These are phyloP conservation scores for Danielozyma ontarioensis DNA, from an alignment of 805 yeast species.

Conservation along the genomic window DNA sequence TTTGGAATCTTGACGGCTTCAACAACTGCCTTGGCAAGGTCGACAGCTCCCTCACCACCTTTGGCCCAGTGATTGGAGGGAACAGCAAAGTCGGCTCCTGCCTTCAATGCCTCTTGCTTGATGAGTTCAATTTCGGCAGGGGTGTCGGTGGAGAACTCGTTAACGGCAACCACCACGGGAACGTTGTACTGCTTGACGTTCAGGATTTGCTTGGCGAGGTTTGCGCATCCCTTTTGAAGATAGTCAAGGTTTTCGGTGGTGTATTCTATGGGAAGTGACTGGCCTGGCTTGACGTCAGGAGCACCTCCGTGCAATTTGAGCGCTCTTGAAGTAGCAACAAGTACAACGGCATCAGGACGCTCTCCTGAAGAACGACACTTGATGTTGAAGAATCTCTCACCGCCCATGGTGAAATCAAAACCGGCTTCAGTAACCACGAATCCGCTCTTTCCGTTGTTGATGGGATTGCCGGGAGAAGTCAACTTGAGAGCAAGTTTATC, in stretches of 20 bases:
- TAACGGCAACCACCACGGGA: slow-evolving; percentile 93
- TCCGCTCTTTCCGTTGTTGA: slow-evolving; percentile 51
- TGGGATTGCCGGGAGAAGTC: slow-evolving; percentile 49
- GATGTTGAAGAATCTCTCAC: slow-evolving; percentile 93
- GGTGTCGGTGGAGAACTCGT: slow-evolving; percentile 79
- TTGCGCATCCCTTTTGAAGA: slow-evolving; percentile 75
- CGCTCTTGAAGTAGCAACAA: slow-evolving; percentile 97
- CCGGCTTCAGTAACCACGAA: slow-evolving; percentile 98
- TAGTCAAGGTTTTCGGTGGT: slow-evolving; percentile 74
- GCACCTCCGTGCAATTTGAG: slow-evolving; percentile 96
- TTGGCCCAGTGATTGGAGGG: slow-evolving; percentile 92
- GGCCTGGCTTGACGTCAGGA: slow-evolving; percentile 93
- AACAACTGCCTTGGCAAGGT: slow-evolving; percentile 78
- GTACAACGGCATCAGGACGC: slow-evolving; percentile 82
- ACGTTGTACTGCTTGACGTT: slow-evolving; percentile 82
- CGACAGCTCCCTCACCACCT: slow-evolving; percentile 89
- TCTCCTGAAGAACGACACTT: slow-evolving; percentile 91
- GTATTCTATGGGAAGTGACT: slow-evolving; percentile 77
- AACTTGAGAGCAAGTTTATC: slow-evolving; percentile 89
- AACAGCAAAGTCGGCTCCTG: slow-evolving; percentile 94
- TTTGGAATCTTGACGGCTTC: slow-evolving; percentile 47
- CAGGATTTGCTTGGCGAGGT: slow-evolving; percentile 83
- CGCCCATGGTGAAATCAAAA: slow-evolving; percentile 98
- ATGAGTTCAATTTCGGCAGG: slow-evolving; percentile 75
- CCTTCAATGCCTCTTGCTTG: slow-evolving; percentile 71